Base-by-base conservation (phyloP, 106 monocot species). In the Vanilla planifolia region DNA sequence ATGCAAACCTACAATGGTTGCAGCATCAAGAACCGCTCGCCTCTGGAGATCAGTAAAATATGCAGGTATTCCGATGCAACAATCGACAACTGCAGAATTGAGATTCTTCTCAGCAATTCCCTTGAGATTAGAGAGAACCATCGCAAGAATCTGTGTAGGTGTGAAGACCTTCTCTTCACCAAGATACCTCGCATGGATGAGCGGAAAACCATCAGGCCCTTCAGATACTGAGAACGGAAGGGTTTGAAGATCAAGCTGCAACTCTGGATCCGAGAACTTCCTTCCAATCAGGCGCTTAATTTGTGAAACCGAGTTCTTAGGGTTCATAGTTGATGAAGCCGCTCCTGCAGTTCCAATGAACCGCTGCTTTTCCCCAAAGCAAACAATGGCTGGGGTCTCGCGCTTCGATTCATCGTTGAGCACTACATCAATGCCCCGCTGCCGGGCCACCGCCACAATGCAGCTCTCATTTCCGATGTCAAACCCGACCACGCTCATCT, bases 391-490 rank as follows among this genome's bases (percentile, higher is more conserved):
- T 2, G 86, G 86, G 1, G 81, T 86, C 66, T 81, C 81, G 1
- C 86, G 74, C 75, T 86, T 86, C 0, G 86, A 86, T 29, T 86
- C 86, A n/a, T 81, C 78, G 15, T 86, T 86, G 46, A 86, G 86
- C 33, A 86, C 75, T 2, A 81, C 86, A 59, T 86, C 86, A 22
- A 86, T 81, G 42, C 78, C 86, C 3, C 86, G 61, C 46, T 86
- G 78, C 39, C 81, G 75, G 24, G 86, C 86, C 15, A 81, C 86
- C 2, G 81, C 86, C 4, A 86, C 78, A 59, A 86, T 53, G 75
- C 81, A 64, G 72, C 62, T 81, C 63, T 81, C 81, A 61, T 86
- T 86, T 5, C 86, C 86, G 40, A 86, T 8, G 71, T 86, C 86
- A 24, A 86, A 80, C 8, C 85, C 85, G 10, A 86, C 85, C 40